Evolutionary conservation across 148 eudicot species (phyloP).

Genomic region (Amaranthus hypochondriacus): DNA sequence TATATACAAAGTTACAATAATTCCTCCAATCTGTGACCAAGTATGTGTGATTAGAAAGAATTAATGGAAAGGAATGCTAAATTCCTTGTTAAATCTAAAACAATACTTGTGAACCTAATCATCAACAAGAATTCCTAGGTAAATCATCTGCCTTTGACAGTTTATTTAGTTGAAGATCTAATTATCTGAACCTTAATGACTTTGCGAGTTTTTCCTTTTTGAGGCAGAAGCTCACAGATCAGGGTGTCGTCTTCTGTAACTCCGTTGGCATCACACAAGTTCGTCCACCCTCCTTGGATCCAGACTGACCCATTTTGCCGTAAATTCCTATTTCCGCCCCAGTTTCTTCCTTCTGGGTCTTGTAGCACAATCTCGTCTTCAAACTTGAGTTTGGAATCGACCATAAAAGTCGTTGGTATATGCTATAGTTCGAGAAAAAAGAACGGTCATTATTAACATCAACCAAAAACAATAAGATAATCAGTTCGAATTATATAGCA

Average conservation of each 20-base stretch:
- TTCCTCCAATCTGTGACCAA: neutral
- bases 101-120: neutral
- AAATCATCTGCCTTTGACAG: neutral
- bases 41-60: neutral
- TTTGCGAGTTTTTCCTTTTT: neutral
- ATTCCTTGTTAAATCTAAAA: neutral
- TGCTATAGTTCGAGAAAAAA: neutral
- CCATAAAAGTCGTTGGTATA: neutral
- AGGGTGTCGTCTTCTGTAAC: neutral
- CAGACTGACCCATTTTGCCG: neutral
- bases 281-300: neutral
- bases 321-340: neutral
- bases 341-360: neutral
- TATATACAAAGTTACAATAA: neutral
- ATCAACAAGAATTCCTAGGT: neutral
- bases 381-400: neutral
- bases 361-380: neutral
- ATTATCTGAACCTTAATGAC: slow-evolving; percentile 2
- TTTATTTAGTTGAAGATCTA: neutral
- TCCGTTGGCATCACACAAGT: neutral
- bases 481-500: neutral
- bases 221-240: neutral
- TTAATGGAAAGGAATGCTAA: neutral
- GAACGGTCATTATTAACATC: neutral
- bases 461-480: neutral